These are phyloP conservation scores for Uronychia binucleata DNA, from an alignment of 73 alveolate species.

Conservation along the genomic window DNA sequence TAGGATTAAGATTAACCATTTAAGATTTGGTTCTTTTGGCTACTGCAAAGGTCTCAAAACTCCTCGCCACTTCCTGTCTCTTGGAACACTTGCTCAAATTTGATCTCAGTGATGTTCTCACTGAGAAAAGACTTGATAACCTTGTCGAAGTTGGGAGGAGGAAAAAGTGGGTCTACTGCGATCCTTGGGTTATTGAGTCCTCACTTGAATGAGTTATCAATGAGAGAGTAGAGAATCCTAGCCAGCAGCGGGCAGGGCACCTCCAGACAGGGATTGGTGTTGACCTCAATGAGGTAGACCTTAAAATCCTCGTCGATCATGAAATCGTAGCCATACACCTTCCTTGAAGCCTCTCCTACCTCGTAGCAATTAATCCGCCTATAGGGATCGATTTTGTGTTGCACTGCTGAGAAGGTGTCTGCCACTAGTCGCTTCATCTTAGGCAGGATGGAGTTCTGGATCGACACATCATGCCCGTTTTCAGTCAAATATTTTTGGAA, in stretches of 20 bases:
- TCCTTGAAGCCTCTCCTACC: background rate
- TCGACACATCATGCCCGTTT: background rate
- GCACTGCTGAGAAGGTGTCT: background rate
- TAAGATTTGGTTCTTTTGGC: background rate
- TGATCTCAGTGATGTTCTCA: background rate
- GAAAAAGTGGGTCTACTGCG: background rate
- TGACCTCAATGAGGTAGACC: background rate
- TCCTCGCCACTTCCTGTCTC: background rate
- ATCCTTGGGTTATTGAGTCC: background rate
- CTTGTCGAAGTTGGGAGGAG: background rate
- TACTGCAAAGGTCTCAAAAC: too few species aligned
- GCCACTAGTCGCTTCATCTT: background rate
- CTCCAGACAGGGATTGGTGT: background rate
- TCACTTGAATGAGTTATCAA: background rate
- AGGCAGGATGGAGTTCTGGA: background rate
- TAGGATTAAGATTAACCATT: background rate
- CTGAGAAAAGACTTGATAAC: background rate
- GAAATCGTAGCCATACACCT: background rate
- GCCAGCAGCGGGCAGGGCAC: background rate
- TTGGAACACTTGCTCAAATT: background rate
- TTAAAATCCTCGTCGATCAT: background rate
- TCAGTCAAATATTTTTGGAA: conserved; percentile 45
- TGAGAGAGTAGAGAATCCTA: background rate
- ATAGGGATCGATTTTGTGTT: background rate
- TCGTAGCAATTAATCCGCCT: background rate